Percentiles rank a stretch among this genome's conserved stretches.
Evolutionary conservation across 352 stramenopile genomes (phyloP).

Genomic region (Pilasporangium apinafurcum): DNA sequence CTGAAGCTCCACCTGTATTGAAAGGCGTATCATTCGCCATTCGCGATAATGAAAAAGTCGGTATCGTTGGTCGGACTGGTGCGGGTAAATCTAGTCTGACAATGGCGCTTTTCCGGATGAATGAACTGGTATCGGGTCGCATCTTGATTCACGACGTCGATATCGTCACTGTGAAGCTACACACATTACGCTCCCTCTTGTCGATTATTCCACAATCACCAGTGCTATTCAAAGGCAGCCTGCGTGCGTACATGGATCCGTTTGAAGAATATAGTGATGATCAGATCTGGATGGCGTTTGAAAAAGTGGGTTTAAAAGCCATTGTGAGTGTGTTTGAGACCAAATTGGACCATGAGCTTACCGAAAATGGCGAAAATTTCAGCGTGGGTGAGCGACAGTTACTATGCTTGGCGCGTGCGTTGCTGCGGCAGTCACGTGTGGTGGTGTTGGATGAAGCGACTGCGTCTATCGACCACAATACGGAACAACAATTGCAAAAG

Average conservation of each 20-base stretch:
- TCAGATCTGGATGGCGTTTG: conserved; percentile 59
- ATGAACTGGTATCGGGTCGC: conserved; percentile 50
- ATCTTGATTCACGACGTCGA: conserved; percentile 41
- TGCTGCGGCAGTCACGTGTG: conserved; percentile 78
- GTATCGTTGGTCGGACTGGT: conserved; percentile 82
- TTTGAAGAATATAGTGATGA: conserved; percentile 60
- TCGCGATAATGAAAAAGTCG: conserved; percentile 50
- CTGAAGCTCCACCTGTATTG: conserved; percentile 14
- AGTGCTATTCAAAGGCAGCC: conserved; percentile 86
- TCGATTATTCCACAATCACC: conserved; percentile 61
- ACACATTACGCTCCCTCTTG: conserved; percentile 19
- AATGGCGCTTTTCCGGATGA: conserved; percentile 79
- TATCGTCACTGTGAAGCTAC: conserved; percentile 21
- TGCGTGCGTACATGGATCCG: conserved; percentile 81
- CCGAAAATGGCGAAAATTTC: conserved; percentile 89
- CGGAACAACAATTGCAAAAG: conserved; percentile 56
- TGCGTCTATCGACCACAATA: conserved; percentile 48
- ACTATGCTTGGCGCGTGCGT: conserved; percentile 87
- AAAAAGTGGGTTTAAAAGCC: conserved; percentile 42
- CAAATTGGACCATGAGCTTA: conserved; percentile 11
- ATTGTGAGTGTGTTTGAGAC: neutral
- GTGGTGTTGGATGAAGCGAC: conserved; percentile 95
- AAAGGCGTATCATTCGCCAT: conserved; percentile 38
- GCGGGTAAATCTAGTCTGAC: conserved; percentile 69
- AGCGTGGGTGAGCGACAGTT: conserved; percentile 91